Percentiles rank a stretch among this genome's conserved stretches.
Evolutionary conservation across 345 rosid species (phyloP).

Genomic region (Hypericum perforatum): DNA sequence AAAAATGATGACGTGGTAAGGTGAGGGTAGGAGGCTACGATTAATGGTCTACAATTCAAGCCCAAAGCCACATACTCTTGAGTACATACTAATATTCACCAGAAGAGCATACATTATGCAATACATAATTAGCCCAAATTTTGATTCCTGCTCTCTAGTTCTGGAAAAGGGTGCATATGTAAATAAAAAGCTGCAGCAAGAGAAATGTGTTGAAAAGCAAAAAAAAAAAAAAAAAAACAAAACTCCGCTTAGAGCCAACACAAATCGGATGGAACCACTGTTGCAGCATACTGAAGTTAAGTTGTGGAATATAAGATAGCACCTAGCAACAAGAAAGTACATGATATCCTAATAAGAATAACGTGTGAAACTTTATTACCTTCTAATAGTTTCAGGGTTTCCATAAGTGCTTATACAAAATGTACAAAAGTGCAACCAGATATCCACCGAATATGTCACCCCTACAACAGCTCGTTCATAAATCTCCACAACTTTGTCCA

Average conservation of each 20-base stretch:
- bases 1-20: too few relatives aligned
- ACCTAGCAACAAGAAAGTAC: constrained; percentile 23
- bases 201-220: too few relatives aligned
- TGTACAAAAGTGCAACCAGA: constrained; percentile 84
- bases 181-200: too few relatives aligned
- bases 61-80: too few relatives aligned
- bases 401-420: constrained; percentile 77
- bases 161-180: too few relatives aligned
- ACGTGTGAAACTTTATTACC: constrained; percentile 40
- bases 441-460: constrained; percentile 96
- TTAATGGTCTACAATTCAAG: too few relatives aligned
- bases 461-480: constrained; percentile 87
- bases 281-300: constrained; percentile 54
- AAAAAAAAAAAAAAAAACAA: constrained; percentile 11
- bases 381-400: constrained; percentile 87
- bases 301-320: constrained; percentile 76
- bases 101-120: too few relatives aligned
- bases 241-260: constrained; percentile 17
- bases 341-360: constrained; percentile 24
- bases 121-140: too few relatives aligned
- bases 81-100: too few relatives aligned
- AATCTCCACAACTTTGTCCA: constrained; percentile 94
- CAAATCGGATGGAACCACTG: constrained; percentile 43
- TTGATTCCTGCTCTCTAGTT: too few relatives aligned
- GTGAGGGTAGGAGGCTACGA: too few relatives aligned